A percentile compares a stretch with the other conserved stretches of the same genome.
Conservation (phyloP, 768 basidiomycete species). For the Amanita polypyramis region DNA sequence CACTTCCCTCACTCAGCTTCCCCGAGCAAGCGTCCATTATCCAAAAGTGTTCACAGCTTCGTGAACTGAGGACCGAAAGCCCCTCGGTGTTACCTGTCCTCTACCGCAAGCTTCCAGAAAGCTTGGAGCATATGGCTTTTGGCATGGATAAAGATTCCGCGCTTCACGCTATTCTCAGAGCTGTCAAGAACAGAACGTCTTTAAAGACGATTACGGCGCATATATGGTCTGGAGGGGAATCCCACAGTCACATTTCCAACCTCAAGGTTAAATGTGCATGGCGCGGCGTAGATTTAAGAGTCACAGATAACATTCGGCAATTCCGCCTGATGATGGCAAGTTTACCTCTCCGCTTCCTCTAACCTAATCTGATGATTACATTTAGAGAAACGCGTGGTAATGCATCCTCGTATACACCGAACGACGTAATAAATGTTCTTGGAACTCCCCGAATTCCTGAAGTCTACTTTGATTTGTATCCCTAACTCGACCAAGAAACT, state of each 20-base stretch:
- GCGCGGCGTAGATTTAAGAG: slow-evolving; percentile 43
- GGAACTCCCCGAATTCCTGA: neutral
- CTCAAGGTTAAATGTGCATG: slow-evolving; percentile 58
- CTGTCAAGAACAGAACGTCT: slow-evolving; percentile 33
- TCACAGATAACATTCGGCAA: slow-evolving; percentile 37
- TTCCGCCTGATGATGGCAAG: slow-evolving; percentile 46
- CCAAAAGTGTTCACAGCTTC: slow-evolving; percentile 37
- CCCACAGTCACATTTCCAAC: slow-evolving; percentile 37
- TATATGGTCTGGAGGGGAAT: slow-evolving; percentile 39
- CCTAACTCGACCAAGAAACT: slow-evolving; percentile 2
- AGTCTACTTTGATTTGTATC: slow-evolving; percentile 7
- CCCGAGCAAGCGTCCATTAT: slow-evolving; percentile 36
- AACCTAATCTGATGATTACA: slow-evolving; percentile 9
- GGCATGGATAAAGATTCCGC: slow-evolving; percentile 47
- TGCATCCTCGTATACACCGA: neutral
- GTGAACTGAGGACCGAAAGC: slow-evolving; percentile 47
- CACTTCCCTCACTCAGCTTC: slow-evolving; percentile 44
- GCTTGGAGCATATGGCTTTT: slow-evolving; percentile 46
- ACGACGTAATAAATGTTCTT: neutral
- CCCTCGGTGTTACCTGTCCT: slow-evolving; percentile 9
- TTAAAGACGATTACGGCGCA: slow-evolving; percentile 44
- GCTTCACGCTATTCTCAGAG: slow-evolving; percentile 43
- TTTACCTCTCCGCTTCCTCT: slow-evolving; percentile 14
- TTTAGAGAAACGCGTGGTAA: slow-evolving; percentile 1
- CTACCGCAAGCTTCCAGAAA: slow-evolving; percentile 6